Conservation (phyloP, 148 eudicot genomes). For the Beta vulgaris region DNA sequence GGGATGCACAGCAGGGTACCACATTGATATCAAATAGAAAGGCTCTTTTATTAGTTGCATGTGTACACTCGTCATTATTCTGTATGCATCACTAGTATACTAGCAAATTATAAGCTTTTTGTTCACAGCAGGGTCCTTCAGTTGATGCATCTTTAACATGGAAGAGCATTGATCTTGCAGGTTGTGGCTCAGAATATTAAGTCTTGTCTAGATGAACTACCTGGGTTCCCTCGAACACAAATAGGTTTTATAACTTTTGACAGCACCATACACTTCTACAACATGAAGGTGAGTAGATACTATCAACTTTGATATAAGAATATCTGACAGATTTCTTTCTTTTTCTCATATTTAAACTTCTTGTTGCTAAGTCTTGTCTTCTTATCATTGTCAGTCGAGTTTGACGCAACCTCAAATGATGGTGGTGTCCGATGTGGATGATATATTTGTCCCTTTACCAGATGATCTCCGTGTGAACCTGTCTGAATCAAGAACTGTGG, state of each 20-base stretch:
- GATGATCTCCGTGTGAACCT: conserved; percentile 99
- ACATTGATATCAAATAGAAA: neutral
- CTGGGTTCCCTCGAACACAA: conserved; percentile 88
- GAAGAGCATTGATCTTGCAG: conserved; percentile 39
- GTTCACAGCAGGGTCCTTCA: neutral
- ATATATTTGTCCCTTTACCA: conserved; percentile 92
- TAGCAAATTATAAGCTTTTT: neutral
- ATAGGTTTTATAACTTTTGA: conserved; percentile 97
- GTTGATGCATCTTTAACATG: conserved; percentile 1
- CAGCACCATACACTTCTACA: conserved; percentile 91
- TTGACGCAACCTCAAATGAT: conserved; percentile 98
- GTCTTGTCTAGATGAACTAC: conserved; percentile 78
- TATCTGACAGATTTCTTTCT: neutral
- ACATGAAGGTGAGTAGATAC: conserved; percentile 74
- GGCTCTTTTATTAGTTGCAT: neutral
- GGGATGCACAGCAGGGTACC: neutral
- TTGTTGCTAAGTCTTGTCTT: conserved; percentile 26
- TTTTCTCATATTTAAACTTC: neutral
- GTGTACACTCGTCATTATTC: neutral
- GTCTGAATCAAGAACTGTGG: conserved; percentile 92
- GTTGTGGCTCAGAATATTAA: conserved; percentile 87
- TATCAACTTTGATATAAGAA: neutral
- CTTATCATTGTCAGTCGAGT: conserved; percentile 66
- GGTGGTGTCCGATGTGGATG: conserved; percentile 95
- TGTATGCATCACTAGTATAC: neutral